These are phyloP conservation scores for Sambucus nigra DNA, from an alignment of 129 eudicot species.

Conservation along the genomic window DNA sequence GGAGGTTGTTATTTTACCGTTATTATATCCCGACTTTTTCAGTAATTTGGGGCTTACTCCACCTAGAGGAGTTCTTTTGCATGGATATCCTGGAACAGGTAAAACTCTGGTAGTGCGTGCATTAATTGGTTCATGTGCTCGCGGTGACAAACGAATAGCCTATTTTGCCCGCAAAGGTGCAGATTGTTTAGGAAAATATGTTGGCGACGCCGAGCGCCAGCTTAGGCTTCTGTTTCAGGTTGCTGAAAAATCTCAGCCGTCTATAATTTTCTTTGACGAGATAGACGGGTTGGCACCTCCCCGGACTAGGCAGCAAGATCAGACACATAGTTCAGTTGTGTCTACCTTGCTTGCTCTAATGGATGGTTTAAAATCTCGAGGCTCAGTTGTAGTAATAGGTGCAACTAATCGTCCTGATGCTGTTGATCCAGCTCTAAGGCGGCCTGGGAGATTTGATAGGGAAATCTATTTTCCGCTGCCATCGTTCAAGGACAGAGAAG, in stretches of 20 bases:
- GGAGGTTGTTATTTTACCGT: constrained; percentile 91
- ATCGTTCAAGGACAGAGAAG: constrained; percentile 69
- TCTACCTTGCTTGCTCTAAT: constrained; percentile 90
- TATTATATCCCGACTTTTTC: constrained; percentile 78
- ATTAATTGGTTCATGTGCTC: constrained; percentile 94
- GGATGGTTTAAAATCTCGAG: constrained; percentile 94
- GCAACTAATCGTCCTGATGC: constrained; percentile 99
- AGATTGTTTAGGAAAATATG: constrained; percentile 97
- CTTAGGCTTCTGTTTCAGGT: constrained; percentile 90
- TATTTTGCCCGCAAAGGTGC: constrained; percentile 99
- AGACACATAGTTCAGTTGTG: constrained; percentile 96
- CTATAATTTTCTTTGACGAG: constrained; percentile 93
- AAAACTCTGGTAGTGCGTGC: constrained; percentile 93
- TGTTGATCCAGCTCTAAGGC: constrained; percentile 91
- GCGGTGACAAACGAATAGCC: constrained; percentile 83
- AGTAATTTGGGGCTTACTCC: constrained; percentile 79
- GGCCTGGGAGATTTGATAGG: constrained; percentile 96
- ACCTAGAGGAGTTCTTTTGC: constrained; percentile 94
- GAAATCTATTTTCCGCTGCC: constrained; percentile 92
- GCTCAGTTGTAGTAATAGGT: constrained; percentile 94
- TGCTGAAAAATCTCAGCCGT: constrained; percentile 97
- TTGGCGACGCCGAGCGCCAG: constrained; percentile 99
- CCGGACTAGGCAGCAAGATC: constrained; percentile 93
- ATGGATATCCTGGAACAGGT: constrained; percentile 99
- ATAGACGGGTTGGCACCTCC: constrained; percentile 96